Conservation (phyloP, 2,329 filamentous ascomycete genomes). For the Teratosphaeriaceae sp. region DNA sequence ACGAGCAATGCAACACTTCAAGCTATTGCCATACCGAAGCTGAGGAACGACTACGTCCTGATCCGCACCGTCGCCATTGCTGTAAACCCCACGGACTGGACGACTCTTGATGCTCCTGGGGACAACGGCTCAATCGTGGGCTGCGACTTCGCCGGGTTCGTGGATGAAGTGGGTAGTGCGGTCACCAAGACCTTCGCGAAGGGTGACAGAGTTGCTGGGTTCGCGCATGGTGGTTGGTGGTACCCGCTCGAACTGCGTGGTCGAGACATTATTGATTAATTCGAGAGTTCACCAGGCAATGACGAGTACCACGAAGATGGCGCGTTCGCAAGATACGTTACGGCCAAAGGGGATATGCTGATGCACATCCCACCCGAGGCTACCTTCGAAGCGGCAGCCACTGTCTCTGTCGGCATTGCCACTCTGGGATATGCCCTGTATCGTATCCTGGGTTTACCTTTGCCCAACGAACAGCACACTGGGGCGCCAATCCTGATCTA, state of each 20-base stretch:
- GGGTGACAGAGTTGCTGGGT: constrained; percentile 47
- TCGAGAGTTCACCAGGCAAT: constrained; percentile 17
- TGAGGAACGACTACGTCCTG: constrained; percentile 38
- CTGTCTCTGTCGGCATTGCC: constrained; percentile 42
- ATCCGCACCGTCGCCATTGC: constrained; percentile 44
- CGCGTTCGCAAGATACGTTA: constrained; percentile 45
- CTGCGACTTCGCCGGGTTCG: constrained; percentile 48
- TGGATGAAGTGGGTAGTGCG: constrained; percentile 43
- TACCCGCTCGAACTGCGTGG: too few relatives aligned
- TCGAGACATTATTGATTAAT: neutral
- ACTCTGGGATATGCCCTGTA: constrained; percentile 42
- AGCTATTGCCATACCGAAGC: constrained; percentile 29
- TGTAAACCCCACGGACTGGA: constrained; percentile 51
- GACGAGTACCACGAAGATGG: constrained; percentile 38
- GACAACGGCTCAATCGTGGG: constrained; percentile 38
- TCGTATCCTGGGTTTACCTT: constrained; percentile 32
- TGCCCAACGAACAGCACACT: constrained; percentile 36
- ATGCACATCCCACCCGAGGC: constrained; percentile 40
- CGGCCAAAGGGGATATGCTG: constrained; percentile 42
- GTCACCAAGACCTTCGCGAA: constrained; percentile 38
- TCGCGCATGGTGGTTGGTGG: constrained; percentile 34
- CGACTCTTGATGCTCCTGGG: constrained; percentile 33
- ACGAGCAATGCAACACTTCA: constrained; percentile 27
- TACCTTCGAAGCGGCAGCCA: constrained; percentile 44
- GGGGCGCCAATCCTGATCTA: constrained; percentile 40